Percentiles rank a stretch among this genome's conserved stretches.
Evolutionary conservation across 129 eudicot genomes (phyloP).

Genomic region (Silybum marianum): DNA sequence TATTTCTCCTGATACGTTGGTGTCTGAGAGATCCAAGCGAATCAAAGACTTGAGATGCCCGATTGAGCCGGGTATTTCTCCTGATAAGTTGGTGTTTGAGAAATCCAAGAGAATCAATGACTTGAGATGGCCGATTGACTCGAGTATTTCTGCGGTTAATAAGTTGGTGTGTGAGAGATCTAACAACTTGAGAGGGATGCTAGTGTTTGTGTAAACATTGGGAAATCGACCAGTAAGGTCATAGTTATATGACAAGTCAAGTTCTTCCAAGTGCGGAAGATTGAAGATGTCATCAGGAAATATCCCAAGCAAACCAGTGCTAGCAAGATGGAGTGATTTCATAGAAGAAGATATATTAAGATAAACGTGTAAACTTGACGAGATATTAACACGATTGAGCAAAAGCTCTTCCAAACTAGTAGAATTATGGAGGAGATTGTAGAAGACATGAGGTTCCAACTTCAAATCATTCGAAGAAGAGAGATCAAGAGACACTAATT

Average conservation of each 20-base stretch:
- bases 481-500: not conserved
- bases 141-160: not conserved
- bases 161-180: not conserved
- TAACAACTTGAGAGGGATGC: not conserved
- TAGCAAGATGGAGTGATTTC: not conserved
- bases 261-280: not conserved
- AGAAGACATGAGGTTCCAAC: not conserved
- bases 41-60: not conserved
- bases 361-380: not conserved
- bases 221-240: not conserved
- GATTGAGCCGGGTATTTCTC: not conserved
- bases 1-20: not conserved
- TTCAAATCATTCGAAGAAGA: not conserved
- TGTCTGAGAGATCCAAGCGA: conserved; percentile 26
- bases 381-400: not conserved
- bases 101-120: not conserved
- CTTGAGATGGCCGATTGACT: too few relatives aligned
- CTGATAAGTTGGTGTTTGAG: conserved; percentile 27
- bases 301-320: not conserved
- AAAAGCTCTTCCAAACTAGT: not conserved
- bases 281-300: not conserved
- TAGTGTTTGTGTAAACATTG: not conserved
- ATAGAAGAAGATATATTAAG: not conserved
- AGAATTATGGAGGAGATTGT: not conserved
- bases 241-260: not conserved